Base-by-base conservation (phyloP, 2,329 filamentous ascomycete species). In the Dryadomyces sulphureus region DNA sequence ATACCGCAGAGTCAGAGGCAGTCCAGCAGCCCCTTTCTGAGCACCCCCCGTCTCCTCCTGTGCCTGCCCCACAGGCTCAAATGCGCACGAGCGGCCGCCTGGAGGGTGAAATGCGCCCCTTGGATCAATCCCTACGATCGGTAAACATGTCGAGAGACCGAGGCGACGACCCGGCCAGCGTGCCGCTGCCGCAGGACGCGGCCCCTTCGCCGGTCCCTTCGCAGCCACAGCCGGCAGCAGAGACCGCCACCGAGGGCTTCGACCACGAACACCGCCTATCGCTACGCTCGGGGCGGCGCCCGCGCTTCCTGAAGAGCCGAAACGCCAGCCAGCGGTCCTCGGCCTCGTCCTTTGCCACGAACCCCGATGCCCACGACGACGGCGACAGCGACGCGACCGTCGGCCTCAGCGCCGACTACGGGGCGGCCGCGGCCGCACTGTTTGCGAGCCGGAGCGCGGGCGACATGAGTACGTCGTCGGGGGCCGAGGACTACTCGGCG, bases 391-490 rank as follows among this genome's bases (percentile, higher is more conserved):
- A 93, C 52, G 73, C 72, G 4, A 88, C 84, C 5, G 66, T 86
- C 17, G 81, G 69, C 7, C 56, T 69, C 9, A 69, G 82, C 7
- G 77, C 79, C 8, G 88, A 94, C 60, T 92, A 82, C 62, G 87
- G 85, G 17, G 85, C 87, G 22, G 83, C 85, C 12, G 68, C 77
- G 5, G 78, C 85, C 1, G 67, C 69, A 1, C 57, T 62, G 69
- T 53, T 66, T 69, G 22, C 68, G 70, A 34, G 68, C 63, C 46
- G 58, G 66, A 21, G 75, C 9, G 14, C 14, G 27, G 12, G 72
- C 58, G 70, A 74, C 49, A 64, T 66, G 20, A 95, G 90, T 60
- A 87, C 94, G 65, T 83, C 79, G 2, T 94, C 88, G 5, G 85
- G 82, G 1, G 65, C 72, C 41, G 74, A 79, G n/a, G 75, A 79